Evolutionary conservation across 2,329 filamentous ascomycete genomes (phyloP), one percentile per base, ranked within the genome.

Genomic region (Cyclaneusma minus): DNA sequence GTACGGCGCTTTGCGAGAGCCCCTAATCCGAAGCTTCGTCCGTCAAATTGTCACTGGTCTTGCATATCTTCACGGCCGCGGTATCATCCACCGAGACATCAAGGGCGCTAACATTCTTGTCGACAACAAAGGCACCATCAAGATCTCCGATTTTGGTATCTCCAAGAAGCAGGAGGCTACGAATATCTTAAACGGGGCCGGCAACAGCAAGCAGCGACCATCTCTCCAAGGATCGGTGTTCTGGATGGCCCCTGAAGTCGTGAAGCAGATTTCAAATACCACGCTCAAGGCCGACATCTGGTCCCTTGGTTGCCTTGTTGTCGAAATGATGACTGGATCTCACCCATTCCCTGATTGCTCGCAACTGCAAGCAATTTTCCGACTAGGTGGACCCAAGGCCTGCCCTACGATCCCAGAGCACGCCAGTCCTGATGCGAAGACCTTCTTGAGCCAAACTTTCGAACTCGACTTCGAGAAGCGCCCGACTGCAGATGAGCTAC

Each of bases 221-320:
- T 95, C 87, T 2, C 68, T 98, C 3, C 89, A 98, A 51, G 89
- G 89, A 9, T 94, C 84, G 14, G 89, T 98, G 27, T 98, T 94
- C 58, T 98, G 89, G 89, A 98, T 98, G 89, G 89, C 89, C 1
- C 89, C 89, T 6, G 89, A 98, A 57, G 89, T 98, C 12, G 89
- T 98, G 35, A 89, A 89, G 45, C 89, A 95, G 55, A 95, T 87
- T 3, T 85, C 84, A 5, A n/a, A n/a, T n/a, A 94, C 98, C 56
- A 95, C 87, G 4, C 83, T 87, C 55, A 95, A 95, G 58, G 89
- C 89, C 9, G 89, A 98, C 45, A 98, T 98, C 41, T 98, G 89
- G 89, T 93, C 83, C 23, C 68, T 98, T 13, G 89, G 89, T 17
- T 98, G 89, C 50, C 62, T 98, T 27, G 83, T 98, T 9, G 87